Conservation (phyloP, 495 filamentous ascomycete species). For the Penicillium paradoxum region DNA sequence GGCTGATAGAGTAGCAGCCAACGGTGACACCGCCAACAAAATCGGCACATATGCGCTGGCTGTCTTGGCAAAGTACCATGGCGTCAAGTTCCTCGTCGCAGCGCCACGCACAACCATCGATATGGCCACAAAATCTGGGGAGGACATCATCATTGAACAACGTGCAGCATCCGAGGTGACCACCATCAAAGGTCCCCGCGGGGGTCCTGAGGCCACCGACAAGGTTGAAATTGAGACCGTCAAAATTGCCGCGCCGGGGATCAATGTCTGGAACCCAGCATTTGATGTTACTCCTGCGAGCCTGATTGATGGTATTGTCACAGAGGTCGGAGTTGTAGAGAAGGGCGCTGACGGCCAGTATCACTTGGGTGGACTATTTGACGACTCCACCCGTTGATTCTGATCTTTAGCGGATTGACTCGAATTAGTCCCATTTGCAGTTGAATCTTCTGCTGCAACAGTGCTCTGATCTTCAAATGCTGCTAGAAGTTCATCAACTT, state of each 20-base stretch:
- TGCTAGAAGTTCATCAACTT: slow-evolving; percentile 54
- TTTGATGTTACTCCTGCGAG: slow-evolving; percentile 88
- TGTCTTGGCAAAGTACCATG: slow-evolving; percentile 78
- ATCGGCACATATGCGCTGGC: slow-evolving; percentile 94
- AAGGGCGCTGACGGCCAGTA: slow-evolving; percentile 72
- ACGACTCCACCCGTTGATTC: slow-evolving; percentile 13
- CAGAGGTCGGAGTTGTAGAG: slow-evolving; percentile 82
- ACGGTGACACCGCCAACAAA: slow-evolving; percentile 98
- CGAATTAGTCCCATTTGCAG: background rate
- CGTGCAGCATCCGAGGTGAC: slow-evolving; percentile 73
- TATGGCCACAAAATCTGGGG: slow-evolving; percentile 66
- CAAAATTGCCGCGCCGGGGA: slow-evolving; percentile 73
- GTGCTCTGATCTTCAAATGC: slow-evolving; percentile 30
- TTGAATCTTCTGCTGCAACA: background rate
- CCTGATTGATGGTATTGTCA: slow-evolving; percentile 91
- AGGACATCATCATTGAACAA: slow-evolving; percentile 82
- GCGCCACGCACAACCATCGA: slow-evolving; percentile 95
- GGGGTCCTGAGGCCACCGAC: slow-evolving; percentile 39
- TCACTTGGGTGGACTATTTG: slow-evolving; percentile 57
- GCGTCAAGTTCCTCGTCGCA: slow-evolving; percentile 90
- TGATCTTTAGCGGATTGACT: slow-evolving; percentile 11
- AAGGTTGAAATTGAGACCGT: slow-evolving; percentile 62
- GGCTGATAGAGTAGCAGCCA: slow-evolving; percentile 90
- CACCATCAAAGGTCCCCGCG: slow-evolving; percentile 68
- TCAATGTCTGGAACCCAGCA: slow-evolving; percentile 89